Base-by-base conservation (phyloP, 805 yeast genomes). In the Kuraishia molischiana region DNA sequence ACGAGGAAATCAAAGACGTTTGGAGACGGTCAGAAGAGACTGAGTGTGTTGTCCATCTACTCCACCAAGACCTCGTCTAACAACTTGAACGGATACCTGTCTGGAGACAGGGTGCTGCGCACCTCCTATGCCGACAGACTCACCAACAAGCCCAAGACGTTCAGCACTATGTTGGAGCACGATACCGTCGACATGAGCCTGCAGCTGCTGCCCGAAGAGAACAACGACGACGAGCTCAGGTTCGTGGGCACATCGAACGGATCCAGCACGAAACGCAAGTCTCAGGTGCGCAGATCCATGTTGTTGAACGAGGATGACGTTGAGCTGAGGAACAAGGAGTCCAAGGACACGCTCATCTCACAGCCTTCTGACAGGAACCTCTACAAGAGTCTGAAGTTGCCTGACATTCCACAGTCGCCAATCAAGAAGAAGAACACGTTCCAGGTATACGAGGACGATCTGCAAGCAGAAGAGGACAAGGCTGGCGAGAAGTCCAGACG, bases 1-100 rank as follows among this genome's bases (percentile, higher is more conserved):
- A 73, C 87, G 0, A 73, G 87, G 55, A 72, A 73, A 47, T 79
- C 85, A 2, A 69, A 73, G 49, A 65, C 73, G 39, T 78, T 77
- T 51, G 68, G 80, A 28, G 67, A 68, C 39, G 72, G 77, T 5
- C 75, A 75, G 50, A 82, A 77, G 56, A 69, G 92, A 51, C 61
- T 79, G 38, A 77, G 85, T 24, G 82, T 82, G n/a, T 55, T 82
- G 31, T 79, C 87, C 1, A 62, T 79, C 56, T 78, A 79, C 48
- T 80, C 89, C 1, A 75, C 87, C 3, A 76, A 71, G 43, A 74
- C 69, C 34, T 77, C 85, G 1, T 79, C 71, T 45, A 71, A 69
- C 29, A 79, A 81, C 50, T 62, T 80, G 49, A 72, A 70, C 15
- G 59, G 64, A 15, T 61, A 64, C 30, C 43, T 71, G 41, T 62